A percentile compares a stretch with the other conserved stretches of the same genome.
Conservation (phyloP, 192 early-diverging fungal genomes). For the Thamnidium elegans region DNA sequence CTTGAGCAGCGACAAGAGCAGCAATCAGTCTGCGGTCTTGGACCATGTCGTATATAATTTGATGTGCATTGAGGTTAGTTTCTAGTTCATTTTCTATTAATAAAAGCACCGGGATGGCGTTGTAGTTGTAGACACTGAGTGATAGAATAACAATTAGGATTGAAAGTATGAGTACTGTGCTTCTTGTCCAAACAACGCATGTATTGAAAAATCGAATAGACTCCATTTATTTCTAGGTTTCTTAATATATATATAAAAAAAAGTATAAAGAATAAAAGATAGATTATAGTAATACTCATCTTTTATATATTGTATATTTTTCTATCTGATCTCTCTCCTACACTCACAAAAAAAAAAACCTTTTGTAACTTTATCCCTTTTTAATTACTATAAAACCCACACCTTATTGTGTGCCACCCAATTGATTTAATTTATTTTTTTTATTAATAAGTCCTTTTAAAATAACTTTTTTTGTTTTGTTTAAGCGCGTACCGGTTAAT, state of each 20-base stretch:
- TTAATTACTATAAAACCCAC: not conserved
- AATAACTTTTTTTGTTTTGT: too few species aligned
- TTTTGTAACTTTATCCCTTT: not conserved
- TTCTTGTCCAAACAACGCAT: constrained; percentile 16
- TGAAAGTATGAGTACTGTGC: constrained; percentile 1
- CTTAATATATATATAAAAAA: not conserved
- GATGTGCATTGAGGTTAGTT: not conserved
- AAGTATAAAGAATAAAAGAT: not conserved
- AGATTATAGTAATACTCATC: not conserved
- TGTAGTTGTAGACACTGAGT: constrained; percentile 5
- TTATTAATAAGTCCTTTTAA: too few species aligned
- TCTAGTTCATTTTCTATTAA: not conserved
- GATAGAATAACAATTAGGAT: constrained; percentile 8
- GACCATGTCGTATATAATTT: constrained; percentile 11
- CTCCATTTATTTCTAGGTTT: too few species aligned
- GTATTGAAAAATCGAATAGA: not conserved
- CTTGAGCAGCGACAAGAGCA: constrained; percentile 25
- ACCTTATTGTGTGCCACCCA: too few species aligned
- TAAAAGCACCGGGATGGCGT: constrained; percentile 11
- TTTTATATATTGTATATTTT: not conserved
- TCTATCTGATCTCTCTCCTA: not conserved
- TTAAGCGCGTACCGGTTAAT: too few species aligned
- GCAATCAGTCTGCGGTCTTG: constrained; percentile 29
- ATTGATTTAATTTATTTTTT: too few species aligned
- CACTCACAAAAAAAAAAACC: not conserved